phyloP scores from a whole-genome alignment of 202 grass and related monocot species.

The Bolboschoenoplectus hybrid region DNA sequence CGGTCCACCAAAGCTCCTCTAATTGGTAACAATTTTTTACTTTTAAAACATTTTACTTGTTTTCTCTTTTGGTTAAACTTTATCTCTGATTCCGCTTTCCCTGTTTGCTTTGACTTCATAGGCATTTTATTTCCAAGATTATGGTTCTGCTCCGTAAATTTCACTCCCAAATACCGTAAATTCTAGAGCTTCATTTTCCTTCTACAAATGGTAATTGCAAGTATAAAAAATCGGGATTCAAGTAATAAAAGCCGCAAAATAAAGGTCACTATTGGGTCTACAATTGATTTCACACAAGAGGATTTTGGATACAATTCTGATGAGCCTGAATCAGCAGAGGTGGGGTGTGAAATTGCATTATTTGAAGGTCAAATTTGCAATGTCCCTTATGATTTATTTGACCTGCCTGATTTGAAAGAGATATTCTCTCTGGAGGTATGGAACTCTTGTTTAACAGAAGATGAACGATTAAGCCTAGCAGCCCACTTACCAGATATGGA shows the following conservation, averaged over 20 bases:
- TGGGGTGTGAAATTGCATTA: constrained; percentile 63
- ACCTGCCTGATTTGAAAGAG: constrained; percentile 60
- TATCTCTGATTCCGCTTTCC: constrained; percentile 2
- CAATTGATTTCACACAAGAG: constrained; percentile 47
- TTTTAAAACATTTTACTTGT: constrained; percentile 12
- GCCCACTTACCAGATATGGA: constrained; percentile 82
- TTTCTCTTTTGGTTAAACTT: constrained; percentile 18
- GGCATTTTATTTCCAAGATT: constrained; percentile 38
- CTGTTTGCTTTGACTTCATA: constrained; percentile 34
- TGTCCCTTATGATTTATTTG: constrained; percentile 82
- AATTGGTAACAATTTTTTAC: background rate
- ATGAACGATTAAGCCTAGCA: constrained; percentile 66
- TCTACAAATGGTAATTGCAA: constrained; percentile 75
- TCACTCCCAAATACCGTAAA: constrained; percentile 40
- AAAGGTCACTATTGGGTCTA: constrained; percentile 25
- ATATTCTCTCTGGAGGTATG: constrained; percentile 79
- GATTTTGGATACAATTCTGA: constrained; percentile 53
- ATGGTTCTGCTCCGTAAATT: constrained; percentile 28
- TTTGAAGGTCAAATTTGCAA: constrained; percentile 58
- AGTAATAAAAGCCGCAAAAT: constrained; percentile 13
- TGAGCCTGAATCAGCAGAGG: constrained; percentile 53
- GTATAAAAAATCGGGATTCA: constrained; percentile 34
- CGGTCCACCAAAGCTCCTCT: background rate
- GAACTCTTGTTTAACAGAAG: constrained; percentile 78
- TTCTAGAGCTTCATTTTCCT: constrained; percentile 21